Evolutionary conservation across 1,284 basidiomycete genomes (phyloP).

Genomic region (Fomes fomentarius): DNA sequence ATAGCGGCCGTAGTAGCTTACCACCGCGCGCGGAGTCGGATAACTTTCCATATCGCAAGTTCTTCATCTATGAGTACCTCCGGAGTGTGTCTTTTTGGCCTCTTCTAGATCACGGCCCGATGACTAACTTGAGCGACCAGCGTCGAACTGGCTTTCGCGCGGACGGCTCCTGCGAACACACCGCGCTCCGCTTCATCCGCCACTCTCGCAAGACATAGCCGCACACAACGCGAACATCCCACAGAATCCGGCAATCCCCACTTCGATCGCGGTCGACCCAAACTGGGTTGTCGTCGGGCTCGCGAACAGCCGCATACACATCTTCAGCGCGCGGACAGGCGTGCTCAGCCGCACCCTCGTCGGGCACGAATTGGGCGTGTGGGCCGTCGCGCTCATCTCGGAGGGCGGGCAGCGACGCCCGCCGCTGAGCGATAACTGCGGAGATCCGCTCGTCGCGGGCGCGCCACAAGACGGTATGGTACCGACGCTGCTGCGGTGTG

Average conservation of each 20-base stretch:
- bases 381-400: constrained; percentile 82
- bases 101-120: not conserved
- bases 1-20: not conserved
- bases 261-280: constrained; percentile 84
- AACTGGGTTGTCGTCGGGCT: constrained; percentile 92
- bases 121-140: constrained; percentile 38
- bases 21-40: constrained; percentile 9
- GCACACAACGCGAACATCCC: constrained; percentile 7
- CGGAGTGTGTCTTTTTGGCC: constrained; percentile 56
- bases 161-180: constrained; percentile 80
- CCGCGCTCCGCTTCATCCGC: constrained; percentile 50
- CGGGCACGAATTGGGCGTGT: constrained; percentile 90
- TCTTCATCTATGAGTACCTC: constrained; percentile 80
- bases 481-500: constrained; percentile 35
- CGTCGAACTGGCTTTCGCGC: constrained; percentile 85
- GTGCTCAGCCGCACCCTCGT: constrained; percentile 77
- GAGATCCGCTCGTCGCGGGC: constrained; percentile 24
- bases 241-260: constrained; percentile 45
- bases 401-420: constrained; percentile 31
- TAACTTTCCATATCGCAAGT: constrained; percentile 61
- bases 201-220: constrained; percentile 18
- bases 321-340: constrained; percentile 85
- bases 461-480: constrained; percentile 31
- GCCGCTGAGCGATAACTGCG: constrained; percentile 16
- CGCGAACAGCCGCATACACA: constrained; percentile 86